These are phyloP conservation scores for Kurtzmaniella quercitrusa DNA, from an alignment of 1,139 yeast genomes.

Conservation along the genomic window DNA sequence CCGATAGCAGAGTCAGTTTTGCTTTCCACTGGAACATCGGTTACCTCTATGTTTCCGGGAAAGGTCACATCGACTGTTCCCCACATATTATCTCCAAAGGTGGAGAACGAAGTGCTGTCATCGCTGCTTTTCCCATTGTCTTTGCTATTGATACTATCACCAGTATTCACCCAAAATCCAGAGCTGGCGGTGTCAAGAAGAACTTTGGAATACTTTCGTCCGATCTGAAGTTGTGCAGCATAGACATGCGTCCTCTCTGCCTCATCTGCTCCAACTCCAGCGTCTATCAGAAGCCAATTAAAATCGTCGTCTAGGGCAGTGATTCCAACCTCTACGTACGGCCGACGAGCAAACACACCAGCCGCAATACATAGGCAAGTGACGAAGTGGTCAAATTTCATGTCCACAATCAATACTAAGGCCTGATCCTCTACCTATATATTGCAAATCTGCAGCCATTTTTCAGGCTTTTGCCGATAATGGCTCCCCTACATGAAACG, in stretches of 20 bases:
- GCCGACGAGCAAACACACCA: constrained; percentile 10
- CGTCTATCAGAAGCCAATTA: neutral
- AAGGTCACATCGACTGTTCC: constrained; percentile 49
- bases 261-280: neutral
- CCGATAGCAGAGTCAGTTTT: neutral
- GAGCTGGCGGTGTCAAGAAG: constrained; percentile 42
- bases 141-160: constrained; percentile 19
- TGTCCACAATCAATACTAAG: neutral
- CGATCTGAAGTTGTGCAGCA: constrained; percentile 25
- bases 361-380: neutral
- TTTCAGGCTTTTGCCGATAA: neutral
- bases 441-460: neutral
- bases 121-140: constrained; percentile 18
- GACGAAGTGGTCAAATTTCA: neutral
- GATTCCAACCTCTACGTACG: constrained; percentile 10
- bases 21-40: constrained; percentile 45
- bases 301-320: neutral
- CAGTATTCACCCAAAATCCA: constrained; percentile 38
- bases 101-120: constrained; percentile 31
- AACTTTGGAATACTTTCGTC: constrained; percentile 26
- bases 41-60: constrained; percentile 22
- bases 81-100: constrained; percentile 43
- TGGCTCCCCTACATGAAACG: neutral
- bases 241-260: neutral
- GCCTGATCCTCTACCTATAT: neutral